A percentile compares a stretch with the other conserved stretches of the same genome.
phyloP scores from a whole-genome alignment of 495 filamentous ascomycete species.

The Lasiosphaeriaceae sp. region DNA sequence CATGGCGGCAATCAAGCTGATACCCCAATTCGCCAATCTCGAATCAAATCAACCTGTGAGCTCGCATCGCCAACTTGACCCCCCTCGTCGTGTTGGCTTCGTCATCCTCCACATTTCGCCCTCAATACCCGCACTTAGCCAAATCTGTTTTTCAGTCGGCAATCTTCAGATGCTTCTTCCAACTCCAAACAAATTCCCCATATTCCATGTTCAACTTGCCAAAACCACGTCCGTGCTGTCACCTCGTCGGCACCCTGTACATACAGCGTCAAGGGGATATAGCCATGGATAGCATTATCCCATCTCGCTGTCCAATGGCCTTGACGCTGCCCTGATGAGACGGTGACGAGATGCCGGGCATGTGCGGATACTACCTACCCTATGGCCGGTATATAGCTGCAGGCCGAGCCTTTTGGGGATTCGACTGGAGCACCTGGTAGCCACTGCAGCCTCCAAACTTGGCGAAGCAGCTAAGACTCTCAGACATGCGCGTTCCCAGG shows the following conservation, averaged over 20 bases:
- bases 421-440: background rate
- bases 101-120: background rate
- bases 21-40: background rate
- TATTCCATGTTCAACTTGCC: too few species aligned
- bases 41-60: background rate
- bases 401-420: too few species aligned
- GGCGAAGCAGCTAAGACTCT: background rate
- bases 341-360: too few species aligned
- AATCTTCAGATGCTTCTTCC: background rate
- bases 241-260: too few species aligned
- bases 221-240: too few species aligned
- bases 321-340: too few species aligned
- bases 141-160: background rate
- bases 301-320: too few species aligned
- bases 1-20: background rate
- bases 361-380: too few species aligned
- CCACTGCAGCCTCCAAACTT: background rate
- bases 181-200: background rate
- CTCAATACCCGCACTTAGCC: constrained; percentile 1
- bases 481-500: background rate
- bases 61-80: background rate
- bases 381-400: too few species aligned
- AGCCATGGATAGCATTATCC: too few species aligned
- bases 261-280: too few species aligned
- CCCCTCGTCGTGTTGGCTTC: background rate